phyloP scores from a whole-genome alignment of 768 basidiomycete genomes.

The Candolleomyces eurysporus region DNA sequence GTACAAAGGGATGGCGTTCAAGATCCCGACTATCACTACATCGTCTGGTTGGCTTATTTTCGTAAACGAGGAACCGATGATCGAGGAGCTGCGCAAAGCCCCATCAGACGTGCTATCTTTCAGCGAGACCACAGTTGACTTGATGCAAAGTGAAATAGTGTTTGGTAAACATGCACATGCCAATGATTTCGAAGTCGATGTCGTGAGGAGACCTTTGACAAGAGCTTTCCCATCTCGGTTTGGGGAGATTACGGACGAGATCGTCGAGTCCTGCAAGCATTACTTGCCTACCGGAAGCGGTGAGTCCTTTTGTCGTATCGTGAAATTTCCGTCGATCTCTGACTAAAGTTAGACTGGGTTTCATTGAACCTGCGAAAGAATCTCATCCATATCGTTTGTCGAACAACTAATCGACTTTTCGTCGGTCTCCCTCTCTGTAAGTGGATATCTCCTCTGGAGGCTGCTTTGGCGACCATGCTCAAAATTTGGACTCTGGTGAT shows the following conservation, averaged over 20 bases:
- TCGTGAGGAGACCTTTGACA: slow-evolving; percentile 29
- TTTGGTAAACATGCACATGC: not conserved
- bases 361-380: not conserved
- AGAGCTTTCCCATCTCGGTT: slow-evolving; percentile 36
- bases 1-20: slow-evolving; percentile 12
- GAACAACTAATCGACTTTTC: slow-evolving; percentile 19
- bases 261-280: slow-evolving; percentile 38
- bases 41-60: slow-evolving; percentile 37
- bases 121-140: slow-evolving; percentile 23
- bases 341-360: slow-evolving; percentile 1
- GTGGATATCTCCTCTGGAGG: not conserved
- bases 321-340: too few relatives aligned
- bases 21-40: slow-evolving; percentile 7
- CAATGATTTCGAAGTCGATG: not conserved
- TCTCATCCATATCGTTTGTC: slow-evolving; percentile 15
- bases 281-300: slow-evolving; percentile 29
- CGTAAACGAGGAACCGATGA: slow-evolving; percentile 20
- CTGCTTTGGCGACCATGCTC: not conserved
- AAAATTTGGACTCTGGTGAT: not conserved
- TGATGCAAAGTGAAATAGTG: not conserved
- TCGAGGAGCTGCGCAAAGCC: slow-evolving; percentile 40
- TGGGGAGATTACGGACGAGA: slow-evolving; percentile 43
- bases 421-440: slow-evolving; percentile 22
- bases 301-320: slow-evolving; percentile 1
- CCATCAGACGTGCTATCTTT: slow-evolving; percentile 37